Evolutionary conservation across 805 yeast species (phyloP).

Genomic region (Pichia thaimueangensis): DNA sequence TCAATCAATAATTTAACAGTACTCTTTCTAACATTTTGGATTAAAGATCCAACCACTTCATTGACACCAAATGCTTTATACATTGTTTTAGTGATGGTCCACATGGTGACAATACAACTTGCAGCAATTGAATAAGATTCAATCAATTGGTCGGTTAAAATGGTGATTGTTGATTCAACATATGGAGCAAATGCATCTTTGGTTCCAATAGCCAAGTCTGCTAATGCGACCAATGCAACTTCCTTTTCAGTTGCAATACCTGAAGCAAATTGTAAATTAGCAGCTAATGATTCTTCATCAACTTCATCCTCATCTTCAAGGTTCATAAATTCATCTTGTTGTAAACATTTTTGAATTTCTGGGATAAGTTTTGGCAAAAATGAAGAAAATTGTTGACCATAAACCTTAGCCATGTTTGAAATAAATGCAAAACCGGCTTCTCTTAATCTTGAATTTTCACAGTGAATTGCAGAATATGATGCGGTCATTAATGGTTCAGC

Average conservation of each 20-base stretch:
- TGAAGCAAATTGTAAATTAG: constrained; percentile 80
- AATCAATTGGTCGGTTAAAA: constrained; percentile 64
- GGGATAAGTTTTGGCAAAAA: constrained; percentile 81
- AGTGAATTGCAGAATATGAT: constrained; percentile 69
- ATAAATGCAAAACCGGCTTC: constrained; percentile 93
- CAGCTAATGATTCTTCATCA: constrained; percentile 57
- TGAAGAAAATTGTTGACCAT: constrained; percentile 83
- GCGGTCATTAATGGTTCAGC: constrained; percentile 88
- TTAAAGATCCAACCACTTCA: constrained; percentile 48
- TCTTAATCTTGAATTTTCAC: constrained; percentile 78
- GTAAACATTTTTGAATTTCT: constrained; percentile 72
- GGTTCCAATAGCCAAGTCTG: constrained; percentile 85
- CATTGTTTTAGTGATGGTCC: constrained; percentile 77
- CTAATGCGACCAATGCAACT: constrained; percentile 84
- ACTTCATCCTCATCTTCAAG: constrained; percentile 42
- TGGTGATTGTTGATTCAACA: constrained; percentile 61
- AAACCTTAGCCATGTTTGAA: constrained; percentile 90
- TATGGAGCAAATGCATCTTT: constrained; percentile 73
- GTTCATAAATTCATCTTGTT: constrained; percentile 78
- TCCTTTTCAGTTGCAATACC: constrained; percentile 95
- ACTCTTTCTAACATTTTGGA: constrained; percentile 59
- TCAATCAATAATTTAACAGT: constrained; percentile 60
- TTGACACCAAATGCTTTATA: constrained; percentile 45
- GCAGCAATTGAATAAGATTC: constrained; percentile 90
- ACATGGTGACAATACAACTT: constrained; percentile 72